Evolutionary conservation across 768 basidiomycete species (phyloP), one percentile per base, ranked within the genome.

Genomic region (Serendipita sp.): DNA sequence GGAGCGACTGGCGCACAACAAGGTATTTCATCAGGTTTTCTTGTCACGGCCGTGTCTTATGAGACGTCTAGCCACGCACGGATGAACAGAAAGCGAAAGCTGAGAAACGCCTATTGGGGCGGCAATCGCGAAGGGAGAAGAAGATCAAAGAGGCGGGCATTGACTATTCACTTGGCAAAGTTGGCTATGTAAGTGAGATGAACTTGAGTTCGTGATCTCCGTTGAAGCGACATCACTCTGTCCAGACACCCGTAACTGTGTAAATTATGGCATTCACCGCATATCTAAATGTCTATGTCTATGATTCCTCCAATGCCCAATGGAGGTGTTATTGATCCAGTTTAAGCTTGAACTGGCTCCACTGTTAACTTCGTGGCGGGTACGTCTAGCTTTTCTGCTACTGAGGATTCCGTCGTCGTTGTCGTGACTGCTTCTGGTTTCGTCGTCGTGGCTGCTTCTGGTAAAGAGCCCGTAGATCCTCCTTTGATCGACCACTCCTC

Each of bases 91-190:
- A 86, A 67, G 74, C 74, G 28, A 81, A 77, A 67, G 82, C 85
- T 3, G 79, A 83, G 62, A 79, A 79, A 61, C 78, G 90, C 51
- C 74, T 97, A 58, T 70, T 92, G 50, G 84, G 81, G 69, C 83
- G 90, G 63, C 89, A 97, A 69, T 77, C 80, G 62, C 77, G 81
- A 69, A 82, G 86, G 65, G 87, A 90, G 70, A 81, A 81, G 56
- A 91, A 90, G 74, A 75, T 98, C 63, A 81, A 78, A 48, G 84
- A 84, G 64, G 75, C 79, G 5, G 95, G 93, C 3, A 95, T 99
- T 71, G 79, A 85, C 53, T 98, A 98, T 69, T 82, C 92, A 66
- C 84, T 95, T 61, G 81, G 84, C 43, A 76, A 77, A n/a, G 83
- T 83, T 50, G 83, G 84, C 70, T 96, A 94, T 75, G 90, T 92